These are phyloP conservation scores for Cardiospermum halicacabum DNA, from an alignment of 345 rosid species.

Conservation along the genomic window DNA sequence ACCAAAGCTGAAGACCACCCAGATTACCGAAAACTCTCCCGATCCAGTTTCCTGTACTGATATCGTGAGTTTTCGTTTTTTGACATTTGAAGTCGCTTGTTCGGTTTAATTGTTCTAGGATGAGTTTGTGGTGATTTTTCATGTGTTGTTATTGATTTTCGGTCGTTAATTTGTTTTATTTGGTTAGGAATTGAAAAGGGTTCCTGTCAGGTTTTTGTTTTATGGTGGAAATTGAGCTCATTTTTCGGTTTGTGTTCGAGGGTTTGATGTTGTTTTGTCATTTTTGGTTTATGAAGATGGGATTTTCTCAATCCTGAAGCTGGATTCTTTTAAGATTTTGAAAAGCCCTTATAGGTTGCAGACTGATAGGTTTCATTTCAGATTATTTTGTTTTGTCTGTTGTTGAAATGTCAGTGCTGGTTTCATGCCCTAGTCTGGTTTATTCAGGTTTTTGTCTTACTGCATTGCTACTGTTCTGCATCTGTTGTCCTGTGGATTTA, in stretches of 20 bases:
- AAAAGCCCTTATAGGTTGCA: constrained; percentile 1
- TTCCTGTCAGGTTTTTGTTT: constrained; percentile 7
- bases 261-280: neutral
- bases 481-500: neutral
- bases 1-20: constrained; percentile 11
- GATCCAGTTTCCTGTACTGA: constrained; percentile 11
- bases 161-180: neutral
- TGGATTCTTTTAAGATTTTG: neutral
- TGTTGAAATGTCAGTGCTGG: neutral
- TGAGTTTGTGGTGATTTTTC: neutral
- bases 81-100: neutral
- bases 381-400: neutral
- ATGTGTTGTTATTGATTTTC: neutral
- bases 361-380: too few relatives aligned
- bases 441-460: neutral
- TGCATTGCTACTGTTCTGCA: neutral
- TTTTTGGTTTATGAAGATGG: neutral
- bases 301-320: neutral
- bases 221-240: neutral
- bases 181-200: neutral
- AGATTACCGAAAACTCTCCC: constrained; percentile 3
- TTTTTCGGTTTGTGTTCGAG: neutral
- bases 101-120: constrained; percentile 5
- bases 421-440: neutral
- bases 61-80: constrained; percentile 4